phyloP scores from a whole-genome alignment of 495 filamentous ascomycete species.

The Penicillium coffeae region DNA sequence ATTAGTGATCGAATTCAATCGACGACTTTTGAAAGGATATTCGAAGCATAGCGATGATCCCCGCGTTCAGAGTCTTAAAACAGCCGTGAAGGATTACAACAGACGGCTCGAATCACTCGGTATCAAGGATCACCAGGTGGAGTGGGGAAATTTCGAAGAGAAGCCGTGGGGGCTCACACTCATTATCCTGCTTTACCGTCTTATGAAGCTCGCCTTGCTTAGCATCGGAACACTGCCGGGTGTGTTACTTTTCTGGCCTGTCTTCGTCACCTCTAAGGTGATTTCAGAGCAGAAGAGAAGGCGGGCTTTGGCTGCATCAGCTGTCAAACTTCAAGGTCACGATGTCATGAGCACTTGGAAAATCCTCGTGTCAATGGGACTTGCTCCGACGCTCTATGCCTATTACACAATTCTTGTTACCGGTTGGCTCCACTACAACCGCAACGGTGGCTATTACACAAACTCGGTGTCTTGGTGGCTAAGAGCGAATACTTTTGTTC shows the following conservation, averaged over 20 bases:
- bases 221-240: slow-evolving; percentile 83
- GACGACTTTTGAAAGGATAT: slow-evolving; percentile 85
- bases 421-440: slow-evolving; percentile 71
- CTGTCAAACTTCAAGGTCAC: slow-evolving; percentile 85
- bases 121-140: slow-evolving; percentile 90
- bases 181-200: slow-evolving; percentile 71
- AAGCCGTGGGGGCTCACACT: slow-evolving; percentile 64
- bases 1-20: slow-evolving; percentile 91
- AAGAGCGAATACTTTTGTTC: slow-evolving; percentile 47
- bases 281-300: slow-evolving; percentile 84
- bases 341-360: slow-evolving; percentile 99
- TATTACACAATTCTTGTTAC: slow-evolving; percentile 71
- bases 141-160: slow-evolving; percentile 69
- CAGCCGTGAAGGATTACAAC: slow-evolving; percentile 81
- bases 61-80: slow-evolving; percentile 71
- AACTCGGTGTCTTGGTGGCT: slow-evolving; percentile 29
- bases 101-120: slow-evolving; percentile 75
- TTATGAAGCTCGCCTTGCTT: slow-evolving; percentile 69
- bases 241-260: slow-evolving; percentile 77
- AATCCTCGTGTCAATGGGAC: slow-evolving; percentile 82
- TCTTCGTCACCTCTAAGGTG: slow-evolving; percentile 85
- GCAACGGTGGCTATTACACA: slow-evolving; percentile 59
- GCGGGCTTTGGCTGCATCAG: slow-evolving; percentile 82
- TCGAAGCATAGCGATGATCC: slow-evolving; percentile 85
- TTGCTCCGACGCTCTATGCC: slow-evolving; percentile 81